Evolutionary conservation across 2,329 filamentous ascomycete species (phyloP).

Genomic region (Dactylellina cionopaga): DNA sequence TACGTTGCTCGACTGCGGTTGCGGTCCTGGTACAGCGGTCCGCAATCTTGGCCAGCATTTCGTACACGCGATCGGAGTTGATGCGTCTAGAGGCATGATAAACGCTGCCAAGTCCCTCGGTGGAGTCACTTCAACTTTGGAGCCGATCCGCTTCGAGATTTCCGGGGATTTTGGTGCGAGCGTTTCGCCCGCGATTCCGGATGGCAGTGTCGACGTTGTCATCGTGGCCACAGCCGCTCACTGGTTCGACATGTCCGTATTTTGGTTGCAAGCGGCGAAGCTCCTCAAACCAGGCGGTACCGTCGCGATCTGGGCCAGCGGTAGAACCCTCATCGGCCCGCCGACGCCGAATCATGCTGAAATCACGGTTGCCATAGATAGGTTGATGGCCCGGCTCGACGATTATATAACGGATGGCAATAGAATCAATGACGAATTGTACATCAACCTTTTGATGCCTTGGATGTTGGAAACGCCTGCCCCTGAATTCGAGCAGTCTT

Average conservation of each 20-base stretch:
- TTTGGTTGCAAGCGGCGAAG: constrained; percentile 65
- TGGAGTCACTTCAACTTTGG: constrained; percentile 57
- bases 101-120: constrained; percentile 61
- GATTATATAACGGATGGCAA: constrained; percentile 62
- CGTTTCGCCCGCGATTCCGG: constrained; percentile 57
- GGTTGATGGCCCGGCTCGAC: constrained; percentile 60
- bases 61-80: constrained; percentile 64
- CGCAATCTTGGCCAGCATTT: constrained; percentile 65
- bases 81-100: constrained; percentile 68
- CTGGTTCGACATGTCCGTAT: constrained; percentile 68
- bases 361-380: constrained; percentile 62
- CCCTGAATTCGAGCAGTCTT: constrained; percentile 60
- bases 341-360: constrained; percentile 61
- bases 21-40: constrained; percentile 67
- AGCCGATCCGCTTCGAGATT: constrained; percentile 62
- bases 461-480: constrained; percentile 63
- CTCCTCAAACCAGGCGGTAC: constrained; percentile 67
- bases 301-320: constrained; percentile 66
- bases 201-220: constrained; percentile 64
- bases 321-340: constrained; percentile 57
- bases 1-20: constrained; percentile 67
- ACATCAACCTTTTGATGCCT: constrained; percentile 60
- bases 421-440: neutral
- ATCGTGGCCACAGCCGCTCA: constrained; percentile 66
- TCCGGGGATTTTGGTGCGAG: constrained; percentile 60